A percentile compares a stretch with the other conserved stretches of the same genome.
phyloP scores from a whole-genome alignment of 345 rosid genomes.

The Chamaenerion angustifolium region DNA sequence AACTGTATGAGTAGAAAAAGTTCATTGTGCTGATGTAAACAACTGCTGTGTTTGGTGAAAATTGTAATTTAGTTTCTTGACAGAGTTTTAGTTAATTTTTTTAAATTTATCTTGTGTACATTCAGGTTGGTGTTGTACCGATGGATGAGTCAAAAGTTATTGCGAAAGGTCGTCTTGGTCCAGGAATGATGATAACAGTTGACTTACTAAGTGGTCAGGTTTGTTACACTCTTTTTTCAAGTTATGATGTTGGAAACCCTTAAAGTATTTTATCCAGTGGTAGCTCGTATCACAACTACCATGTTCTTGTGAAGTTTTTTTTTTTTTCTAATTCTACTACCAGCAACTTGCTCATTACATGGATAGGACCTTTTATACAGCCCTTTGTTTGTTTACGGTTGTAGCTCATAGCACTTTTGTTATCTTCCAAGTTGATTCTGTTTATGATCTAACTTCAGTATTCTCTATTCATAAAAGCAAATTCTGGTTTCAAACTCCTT shows the following conservation, averaged over 20 bases:
- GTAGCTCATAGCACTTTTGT: too few species aligned
- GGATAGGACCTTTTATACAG: too few species aligned
- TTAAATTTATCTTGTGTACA: background rate
- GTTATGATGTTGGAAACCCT: background rate
- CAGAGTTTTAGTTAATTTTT: background rate
- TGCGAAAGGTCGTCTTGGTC: conserved; percentile 95
- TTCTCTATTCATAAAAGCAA: too few species aligned
- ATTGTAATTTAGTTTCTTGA: background rate
- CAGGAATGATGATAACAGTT: conserved; percentile 98
- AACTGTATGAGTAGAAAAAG: too few species aligned
- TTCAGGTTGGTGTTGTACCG: conserved; percentile 92
- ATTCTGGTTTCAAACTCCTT: too few species aligned
- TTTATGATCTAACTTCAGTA: too few species aligned
- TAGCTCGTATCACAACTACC: background rate
- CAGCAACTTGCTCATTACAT: too few species aligned
- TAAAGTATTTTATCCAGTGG: background rate
- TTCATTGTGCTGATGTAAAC: background rate
- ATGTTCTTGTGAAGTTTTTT: too few species aligned
- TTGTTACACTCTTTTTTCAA: conserved; percentile 11
- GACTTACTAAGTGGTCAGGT: conserved; percentile 89
- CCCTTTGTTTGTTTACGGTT: too few species aligned
- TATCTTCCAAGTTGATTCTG: too few species aligned
- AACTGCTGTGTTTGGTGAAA: background rate
- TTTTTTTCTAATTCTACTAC: too few species aligned
- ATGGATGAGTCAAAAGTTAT: conserved; percentile 87